phyloP scores from a whole-genome alignment of 1,139 yeast species.

The Arxiozyma slooffiae region DNA sequence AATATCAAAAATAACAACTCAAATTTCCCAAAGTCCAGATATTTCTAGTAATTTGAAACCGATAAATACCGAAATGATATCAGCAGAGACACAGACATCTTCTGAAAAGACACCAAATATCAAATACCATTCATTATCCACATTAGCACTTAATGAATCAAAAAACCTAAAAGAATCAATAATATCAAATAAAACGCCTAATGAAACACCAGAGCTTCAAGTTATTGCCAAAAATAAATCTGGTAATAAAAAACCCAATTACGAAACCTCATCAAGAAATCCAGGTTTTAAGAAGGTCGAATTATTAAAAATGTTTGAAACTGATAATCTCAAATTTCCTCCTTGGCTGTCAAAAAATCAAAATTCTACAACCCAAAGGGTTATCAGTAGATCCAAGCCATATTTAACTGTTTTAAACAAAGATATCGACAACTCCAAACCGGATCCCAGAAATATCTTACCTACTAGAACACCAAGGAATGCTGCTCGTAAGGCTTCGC shows the following conservation, averaged over 20 bases:
- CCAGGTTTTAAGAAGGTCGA: constrained; percentile 24
- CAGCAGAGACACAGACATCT: not conserved
- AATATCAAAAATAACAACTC: not conserved
- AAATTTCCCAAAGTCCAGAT: not conserved
- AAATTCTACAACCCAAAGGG: not conserved
- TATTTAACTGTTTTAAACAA: constrained; percentile 30
- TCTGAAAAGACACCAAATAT: not conserved
- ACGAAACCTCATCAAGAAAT: constrained; percentile 4
- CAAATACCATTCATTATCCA: not conserved
- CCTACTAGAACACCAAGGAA: constrained; percentile 22
- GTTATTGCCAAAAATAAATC: not conserved
- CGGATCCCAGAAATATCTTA: constrained; percentile 26
- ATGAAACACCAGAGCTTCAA: not conserved
- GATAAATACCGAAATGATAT: not conserved
- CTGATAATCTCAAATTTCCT: constrained; percentile 16
- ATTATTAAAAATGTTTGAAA: constrained; percentile 20
- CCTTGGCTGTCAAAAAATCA: constrained; percentile 6
- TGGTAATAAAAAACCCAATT: too few relatives aligned
- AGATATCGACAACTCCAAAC: constrained; percentile 28
- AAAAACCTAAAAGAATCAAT: not conserved
- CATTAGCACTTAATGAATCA: not conserved
- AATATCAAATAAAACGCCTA: not conserved
- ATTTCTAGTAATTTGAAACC: not conserved
- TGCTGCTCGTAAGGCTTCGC: constrained; percentile 28
- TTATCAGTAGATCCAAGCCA: constrained; percentile 12